Evolutionary conservation across 1,284 basidiomycete genomes (phyloP).

Genomic region (Cryptococcus jaspeensis): DNA sequence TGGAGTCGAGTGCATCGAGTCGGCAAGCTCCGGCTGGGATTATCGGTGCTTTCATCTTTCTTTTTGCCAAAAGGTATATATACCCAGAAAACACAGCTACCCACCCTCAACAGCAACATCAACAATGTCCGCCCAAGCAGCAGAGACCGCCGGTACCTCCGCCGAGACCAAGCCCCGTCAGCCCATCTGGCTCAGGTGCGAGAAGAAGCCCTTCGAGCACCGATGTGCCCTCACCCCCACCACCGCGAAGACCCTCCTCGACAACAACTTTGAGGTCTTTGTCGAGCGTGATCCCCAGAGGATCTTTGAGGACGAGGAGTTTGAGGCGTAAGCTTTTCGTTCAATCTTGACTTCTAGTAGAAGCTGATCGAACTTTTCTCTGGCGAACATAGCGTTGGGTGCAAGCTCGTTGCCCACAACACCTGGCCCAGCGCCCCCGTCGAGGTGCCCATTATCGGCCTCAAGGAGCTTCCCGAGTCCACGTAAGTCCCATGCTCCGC

Average conservation of each 20-base stretch:
- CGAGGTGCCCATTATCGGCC: conserved; percentile 81
- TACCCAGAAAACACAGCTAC: neutral
- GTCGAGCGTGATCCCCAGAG: conserved; percentile 94
- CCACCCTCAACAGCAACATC: conserved; percentile 3
- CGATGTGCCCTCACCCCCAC: conserved; percentile 92
- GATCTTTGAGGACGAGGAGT: conserved; percentile 94
- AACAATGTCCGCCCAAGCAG: conserved; percentile 16
- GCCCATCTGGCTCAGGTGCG: conserved; percentile 83
- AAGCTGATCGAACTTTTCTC: neutral
- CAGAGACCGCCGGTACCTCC: conserved; percentile 38
- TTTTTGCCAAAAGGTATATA: neutral
- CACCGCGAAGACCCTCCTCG: conserved; percentile 85
- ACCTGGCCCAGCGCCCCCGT: conserved; percentile 77
- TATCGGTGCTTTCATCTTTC: neutral
- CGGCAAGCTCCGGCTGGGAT: neutral
- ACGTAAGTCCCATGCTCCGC: conserved; percentile 45
- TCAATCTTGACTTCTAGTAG: neutral
- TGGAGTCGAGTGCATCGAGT: no score
- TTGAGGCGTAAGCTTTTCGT: conserved; percentile 69
- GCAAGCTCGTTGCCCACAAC: conserved; percentile 84
- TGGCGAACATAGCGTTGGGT: conserved; percentile 68
- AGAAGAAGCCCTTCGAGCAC: conserved; percentile 91
- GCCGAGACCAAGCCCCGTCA: conserved; percentile 43
- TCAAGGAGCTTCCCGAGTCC: conserved; percentile 90
- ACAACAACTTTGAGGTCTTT: conserved; percentile 84